Conservation (phyloP, 352 stramenopile genomes). For the Ophiocytium majus region DNA sequence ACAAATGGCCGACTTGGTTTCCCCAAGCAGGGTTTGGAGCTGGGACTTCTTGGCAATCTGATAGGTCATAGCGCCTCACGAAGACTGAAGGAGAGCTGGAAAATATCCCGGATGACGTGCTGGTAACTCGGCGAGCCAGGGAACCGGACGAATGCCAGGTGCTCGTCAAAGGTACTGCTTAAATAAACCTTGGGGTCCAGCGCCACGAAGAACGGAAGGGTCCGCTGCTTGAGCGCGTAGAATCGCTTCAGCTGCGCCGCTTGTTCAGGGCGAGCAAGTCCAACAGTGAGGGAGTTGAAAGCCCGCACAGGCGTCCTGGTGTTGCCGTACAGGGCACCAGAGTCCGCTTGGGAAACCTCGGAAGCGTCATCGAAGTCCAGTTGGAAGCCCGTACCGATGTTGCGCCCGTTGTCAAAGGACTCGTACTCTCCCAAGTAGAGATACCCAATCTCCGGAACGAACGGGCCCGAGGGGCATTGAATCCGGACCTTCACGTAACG, state of each 20-base stretch:
- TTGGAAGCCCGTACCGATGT: not conserved
- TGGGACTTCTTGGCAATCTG: conserved; percentile 7
- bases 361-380: not conserved
- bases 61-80: not conserved
- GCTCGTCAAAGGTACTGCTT: not conserved
- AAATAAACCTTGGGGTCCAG: not conserved
- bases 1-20: too few species aligned
- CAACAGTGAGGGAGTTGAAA: not conserved
- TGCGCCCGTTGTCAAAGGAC: not conserved
- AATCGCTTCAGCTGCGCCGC: not conserved
- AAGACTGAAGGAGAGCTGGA: not conserved
- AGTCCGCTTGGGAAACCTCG: not conserved
- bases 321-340: not conserved
- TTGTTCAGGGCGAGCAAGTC: not conserved
- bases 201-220: not conserved
- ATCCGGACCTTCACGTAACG: not conserved
- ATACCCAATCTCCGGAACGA: not conserved
- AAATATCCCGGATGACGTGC: not conserved
- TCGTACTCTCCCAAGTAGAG: conserved; percentile 7
- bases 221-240: not conserved
- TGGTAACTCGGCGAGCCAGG: not conserved
- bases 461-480: not conserved
- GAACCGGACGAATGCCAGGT: not conserved
- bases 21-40: too few species aligned
- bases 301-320: not conserved